These are phyloP conservation scores for Termitomyces heimii DNA, from an alignment of 768 basidiomycete genomes.

Conservation along the genomic window DNA sequence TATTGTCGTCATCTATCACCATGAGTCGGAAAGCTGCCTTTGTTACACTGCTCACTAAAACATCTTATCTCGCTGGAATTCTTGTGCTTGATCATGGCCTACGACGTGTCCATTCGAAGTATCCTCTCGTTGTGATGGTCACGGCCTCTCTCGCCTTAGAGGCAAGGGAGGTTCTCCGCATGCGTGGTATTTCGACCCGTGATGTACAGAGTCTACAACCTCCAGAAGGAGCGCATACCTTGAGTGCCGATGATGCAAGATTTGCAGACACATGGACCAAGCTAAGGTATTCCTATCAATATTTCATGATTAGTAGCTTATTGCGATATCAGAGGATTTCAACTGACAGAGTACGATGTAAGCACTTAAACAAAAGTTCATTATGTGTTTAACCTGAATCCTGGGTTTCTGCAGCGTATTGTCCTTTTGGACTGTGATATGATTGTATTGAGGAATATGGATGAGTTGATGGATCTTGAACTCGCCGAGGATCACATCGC, in stretches of 20 bases:
- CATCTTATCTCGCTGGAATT: slow-evolving; percentile 59
- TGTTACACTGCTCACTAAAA: slow-evolving; percentile 73
- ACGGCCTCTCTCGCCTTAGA: slow-evolving; percentile 51
- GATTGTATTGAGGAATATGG: slow-evolving; percentile 80
- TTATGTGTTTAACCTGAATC: neutral
- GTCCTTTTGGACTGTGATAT: slow-evolving; percentile 88
- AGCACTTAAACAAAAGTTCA: slow-evolving; percentile 8
- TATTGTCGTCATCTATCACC: neutral
- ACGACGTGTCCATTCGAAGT: slow-evolving; percentile 47
- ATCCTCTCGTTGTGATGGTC: slow-evolving; percentile 77
- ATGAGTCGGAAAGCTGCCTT: slow-evolving; percentile 50
- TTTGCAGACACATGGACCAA: slow-evolving; percentile 76
- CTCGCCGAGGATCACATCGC: slow-evolving; percentile 73
- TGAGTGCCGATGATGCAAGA: slow-evolving; percentile 39
- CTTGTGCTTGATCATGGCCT: slow-evolving; percentile 58
- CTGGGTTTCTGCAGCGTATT: slow-evolving; percentile 44
- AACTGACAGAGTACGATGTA: slow-evolving; percentile 64
- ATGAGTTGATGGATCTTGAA: slow-evolving; percentile 56
- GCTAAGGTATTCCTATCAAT: slow-evolving; percentile 32
- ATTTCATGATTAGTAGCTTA: neutral
- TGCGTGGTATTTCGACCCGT: slow-evolving; percentile 45
- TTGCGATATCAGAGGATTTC: slow-evolving; percentile 41
- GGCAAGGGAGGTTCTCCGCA: slow-evolving; percentile 44
- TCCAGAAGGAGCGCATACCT: slow-evolving; percentile 31
- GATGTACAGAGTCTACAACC: slow-evolving; percentile 61